Percentiles rank a stretch among this genome's conserved stretches.
Conservation (phyloP, 345 rosid genomes). For the Aquilaria sinensis region DNA sequence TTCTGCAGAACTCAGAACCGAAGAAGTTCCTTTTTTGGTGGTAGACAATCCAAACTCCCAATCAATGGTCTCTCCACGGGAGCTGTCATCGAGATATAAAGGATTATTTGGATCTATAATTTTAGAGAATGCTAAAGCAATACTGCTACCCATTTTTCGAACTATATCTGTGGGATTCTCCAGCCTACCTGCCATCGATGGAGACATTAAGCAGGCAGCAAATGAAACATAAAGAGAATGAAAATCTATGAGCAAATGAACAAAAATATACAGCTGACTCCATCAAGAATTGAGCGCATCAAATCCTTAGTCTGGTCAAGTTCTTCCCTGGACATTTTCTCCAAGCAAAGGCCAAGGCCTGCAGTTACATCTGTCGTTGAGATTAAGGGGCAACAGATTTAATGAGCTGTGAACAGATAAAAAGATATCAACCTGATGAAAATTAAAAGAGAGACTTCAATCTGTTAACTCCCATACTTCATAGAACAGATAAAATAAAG, state of each 20-base stretch:
- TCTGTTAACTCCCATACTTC: too few species aligned
- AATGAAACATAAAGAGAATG: constrained; percentile 16
- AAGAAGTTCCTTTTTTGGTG: constrained; percentile 22
- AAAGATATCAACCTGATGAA: too few species aligned
- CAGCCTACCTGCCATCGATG: constrained; percentile 67
- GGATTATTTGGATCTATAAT: constrained; percentile 86
- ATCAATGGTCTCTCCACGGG: constrained; percentile 56
- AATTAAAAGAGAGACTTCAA: too few species aligned
- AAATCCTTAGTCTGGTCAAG: constrained; percentile 63
- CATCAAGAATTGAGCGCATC: constrained; percentile 87
- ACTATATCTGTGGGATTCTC: constrained; percentile 72
- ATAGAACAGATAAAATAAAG: too few species aligned
- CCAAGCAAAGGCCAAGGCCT: constrained; percentile 87
- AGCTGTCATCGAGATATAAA: constrained; percentile 81
- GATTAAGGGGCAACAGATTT: constrained; percentile 33
- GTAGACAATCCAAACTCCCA: constrained; percentile 75
- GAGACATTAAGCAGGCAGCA: constrained; percentile 18
- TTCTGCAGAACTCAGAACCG: constrained; percentile 20
- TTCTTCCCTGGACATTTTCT: constrained; percentile 79
- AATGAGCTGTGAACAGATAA: constrained; percentile 1
- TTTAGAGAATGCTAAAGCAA: constrained; percentile 83
- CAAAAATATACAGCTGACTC: constrained; percentile 73
- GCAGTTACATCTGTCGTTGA: constrained; percentile 63
- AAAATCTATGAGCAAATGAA: constrained; percentile 17
- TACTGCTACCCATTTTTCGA: constrained; percentile 84